Evolutionary conservation across 441 rosid genomes (phyloP).

Genomic region (Pelargonium myrrhifolium): DNA sequence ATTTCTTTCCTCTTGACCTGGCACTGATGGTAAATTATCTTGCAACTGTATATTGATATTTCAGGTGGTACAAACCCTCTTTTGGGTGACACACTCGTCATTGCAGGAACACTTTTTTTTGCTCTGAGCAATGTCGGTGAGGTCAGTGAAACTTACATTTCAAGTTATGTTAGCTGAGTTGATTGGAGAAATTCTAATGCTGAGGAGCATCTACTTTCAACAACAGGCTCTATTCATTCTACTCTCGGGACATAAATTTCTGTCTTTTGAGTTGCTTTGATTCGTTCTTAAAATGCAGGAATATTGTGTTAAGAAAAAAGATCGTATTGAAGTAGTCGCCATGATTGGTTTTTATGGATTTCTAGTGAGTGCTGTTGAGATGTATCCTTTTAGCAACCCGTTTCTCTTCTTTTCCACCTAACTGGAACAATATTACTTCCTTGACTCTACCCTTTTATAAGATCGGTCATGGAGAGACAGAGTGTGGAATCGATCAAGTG

Average conservation of each 20-base stretch:
- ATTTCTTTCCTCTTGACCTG: not conserved
- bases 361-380: constrained; percentile 35
- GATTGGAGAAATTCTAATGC: not conserved
- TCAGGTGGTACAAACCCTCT: constrained; percentile 59
- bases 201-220: not conserved
- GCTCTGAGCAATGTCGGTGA: constrained; percentile 59
- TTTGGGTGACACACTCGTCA: constrained; percentile 46
- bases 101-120: constrained; percentile 43
- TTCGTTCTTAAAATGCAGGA: constrained; percentile 33
- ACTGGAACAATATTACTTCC: not conserved
- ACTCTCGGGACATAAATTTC: not conserved
- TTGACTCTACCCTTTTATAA: constrained; percentile 23
- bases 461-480: constrained; percentile 45
- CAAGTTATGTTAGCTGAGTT: not conserved
- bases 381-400: constrained; percentile 38
- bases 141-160: constrained; percentile 31
- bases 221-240: not conserved
- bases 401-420: not conserved
- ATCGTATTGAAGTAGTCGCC: constrained; percentile 42
- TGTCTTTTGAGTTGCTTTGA: not conserved
- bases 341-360: constrained; percentile 49
- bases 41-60: not conserved
- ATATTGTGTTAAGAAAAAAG: constrained; percentile 48
- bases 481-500: constrained; percentile 38
- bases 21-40: not conserved